Evolutionary conservation across 352 stramenopile species (phyloP).

Genomic region (Hyphochytrium catenoides): DNA sequence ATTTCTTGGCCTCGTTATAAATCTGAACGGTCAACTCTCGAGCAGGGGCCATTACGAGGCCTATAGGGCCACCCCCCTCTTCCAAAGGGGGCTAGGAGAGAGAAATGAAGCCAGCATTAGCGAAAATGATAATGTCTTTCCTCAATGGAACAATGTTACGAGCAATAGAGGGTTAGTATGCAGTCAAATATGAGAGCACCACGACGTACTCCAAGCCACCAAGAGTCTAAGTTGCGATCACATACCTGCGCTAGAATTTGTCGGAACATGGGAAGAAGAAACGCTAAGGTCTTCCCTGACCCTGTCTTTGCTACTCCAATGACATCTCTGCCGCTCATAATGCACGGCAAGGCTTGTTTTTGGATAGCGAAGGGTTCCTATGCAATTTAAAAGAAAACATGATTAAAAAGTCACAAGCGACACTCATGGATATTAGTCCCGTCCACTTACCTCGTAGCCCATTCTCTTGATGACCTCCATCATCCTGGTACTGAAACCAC

Average conservation of each 20-base stretch:
- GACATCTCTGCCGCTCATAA: constrained; percentile 96
- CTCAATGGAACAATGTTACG: constrained; percentile 1
- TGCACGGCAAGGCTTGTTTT: constrained; percentile 81
- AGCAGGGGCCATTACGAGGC: constrained; percentile 89
- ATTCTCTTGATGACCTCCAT: constrained; percentile 79
- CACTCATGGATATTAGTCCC: no score
- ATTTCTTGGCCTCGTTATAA: constrained; percentile 78
- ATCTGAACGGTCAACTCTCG: constrained; percentile 97
- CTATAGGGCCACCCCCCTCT: constrained; percentile 91
- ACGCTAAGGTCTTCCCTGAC: constrained; percentile 70
- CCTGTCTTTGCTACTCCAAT: constrained; percentile 98
- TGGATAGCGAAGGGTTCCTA: constrained; percentile 97
- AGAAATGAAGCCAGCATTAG: no score
- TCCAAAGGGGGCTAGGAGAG: constrained; percentile 51
- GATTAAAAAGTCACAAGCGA: no score
- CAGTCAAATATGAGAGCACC: no score
- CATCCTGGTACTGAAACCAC: constrained; percentile 85
- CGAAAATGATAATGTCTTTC: not conserved
- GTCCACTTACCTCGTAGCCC: constrained; percentile 63
- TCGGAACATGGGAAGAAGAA: constrained; percentile 73
- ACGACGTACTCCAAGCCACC: no score
- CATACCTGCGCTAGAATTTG: constrained; percentile 86
- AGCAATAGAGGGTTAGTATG: not conserved
- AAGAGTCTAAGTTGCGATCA: no score
- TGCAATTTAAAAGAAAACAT: no score